phyloP scores from a whole-genome alignment of 2,329 filamentous ascomycete species.

The Diaporthe caulivora region DNA sequence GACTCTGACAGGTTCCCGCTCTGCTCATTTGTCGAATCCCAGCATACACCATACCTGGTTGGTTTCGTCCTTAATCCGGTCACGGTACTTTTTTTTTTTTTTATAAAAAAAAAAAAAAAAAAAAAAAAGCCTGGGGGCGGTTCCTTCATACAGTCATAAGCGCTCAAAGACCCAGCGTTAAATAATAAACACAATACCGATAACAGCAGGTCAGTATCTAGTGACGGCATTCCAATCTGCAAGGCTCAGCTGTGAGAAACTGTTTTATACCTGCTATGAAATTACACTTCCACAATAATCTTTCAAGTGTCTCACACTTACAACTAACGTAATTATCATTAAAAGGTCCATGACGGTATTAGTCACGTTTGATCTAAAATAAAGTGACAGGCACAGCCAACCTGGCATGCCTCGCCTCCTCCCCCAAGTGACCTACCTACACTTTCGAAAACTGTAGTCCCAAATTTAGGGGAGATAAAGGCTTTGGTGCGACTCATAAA shows the following conservation, averaged over 20 bases:
- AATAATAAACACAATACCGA: too few species aligned
- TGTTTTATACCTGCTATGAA: neutral
- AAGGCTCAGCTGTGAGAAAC: neutral
- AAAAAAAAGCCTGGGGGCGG: too few species aligned
- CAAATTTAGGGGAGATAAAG: neutral
- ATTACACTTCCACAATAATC: neutral
- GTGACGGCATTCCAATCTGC: conserved; percentile 52
- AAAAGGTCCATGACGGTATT: conserved; percentile 56
- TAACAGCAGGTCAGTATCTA: conserved; percentile 49
- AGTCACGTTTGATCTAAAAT: conserved; percentile 56
- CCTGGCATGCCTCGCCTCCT: conserved; percentile 58
- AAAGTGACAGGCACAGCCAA: conserved; percentile 59
- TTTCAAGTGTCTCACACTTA: conserved; percentile 37
- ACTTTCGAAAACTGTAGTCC: conserved; percentile 56
- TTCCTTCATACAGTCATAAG: too few species aligned
- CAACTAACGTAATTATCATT: conserved; percentile 56
- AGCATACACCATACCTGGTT: too few species aligned
- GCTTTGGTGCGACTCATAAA: conserved; percentile 43
- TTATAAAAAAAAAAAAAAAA: too few species aligned
- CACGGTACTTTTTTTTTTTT: too few species aligned
- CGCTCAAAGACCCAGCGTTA: too few species aligned
- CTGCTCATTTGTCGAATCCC: too few species aligned
- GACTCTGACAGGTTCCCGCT: too few species aligned
- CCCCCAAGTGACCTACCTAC: conserved; percentile 63
- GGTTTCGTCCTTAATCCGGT: too few species aligned